These are phyloP conservation scores for Amphicarpaea edgeworthii DNA, from an alignment of 306 rosid genomes.

Conservation along the genomic window DNA sequence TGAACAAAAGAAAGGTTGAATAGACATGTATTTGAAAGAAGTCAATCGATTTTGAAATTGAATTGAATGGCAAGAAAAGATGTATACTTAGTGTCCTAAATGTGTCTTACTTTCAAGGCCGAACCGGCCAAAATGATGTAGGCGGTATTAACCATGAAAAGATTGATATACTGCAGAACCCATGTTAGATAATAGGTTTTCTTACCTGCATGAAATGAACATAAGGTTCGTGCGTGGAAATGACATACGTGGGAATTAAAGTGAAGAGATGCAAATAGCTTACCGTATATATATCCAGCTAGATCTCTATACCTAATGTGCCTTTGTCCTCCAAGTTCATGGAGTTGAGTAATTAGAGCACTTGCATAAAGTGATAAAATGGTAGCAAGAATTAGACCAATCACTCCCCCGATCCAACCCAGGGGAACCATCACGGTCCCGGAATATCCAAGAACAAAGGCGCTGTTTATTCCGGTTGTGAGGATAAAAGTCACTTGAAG, in stretches of 20 bases:
- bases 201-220: slow-evolving; percentile 62
- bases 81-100: not conserved
- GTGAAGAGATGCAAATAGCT: not conserved
- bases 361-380: slow-evolving; percentile 80
- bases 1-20: not conserved
- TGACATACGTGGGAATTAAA: not conserved
- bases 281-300: slow-evolving; percentile 85
- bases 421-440: slow-evolving; percentile 90
- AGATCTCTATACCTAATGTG: slow-evolving; percentile 97
- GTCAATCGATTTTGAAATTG: not conserved
- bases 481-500: slow-evolving; percentile 84
- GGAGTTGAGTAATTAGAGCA: slow-evolving; percentile 77
- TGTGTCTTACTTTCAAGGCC: slow-evolving; percentile 79
- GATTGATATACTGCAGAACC: slow-evolving; percentile 87
- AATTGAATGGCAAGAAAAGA: not conserved
- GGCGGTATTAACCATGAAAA: slow-evolving; percentile 95
- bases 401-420: slow-evolving; percentile 79
- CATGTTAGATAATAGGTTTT: slow-evolving; percentile 82
- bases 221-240: not conserved
- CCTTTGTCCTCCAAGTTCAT: slow-evolving; percentile 86
- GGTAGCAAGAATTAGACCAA: slow-evolving; percentile 75
- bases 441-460: slow-evolving; percentile 89
- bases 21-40: not conserved
- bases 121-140: slow-evolving; percentile 90
- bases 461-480: slow-evolving; percentile 96